Percentiles rank a stretch among this genome's conserved stretches.
phyloP scores from a whole-genome alignment of 805 yeast species.

The Nematodospora valgi region DNA sequence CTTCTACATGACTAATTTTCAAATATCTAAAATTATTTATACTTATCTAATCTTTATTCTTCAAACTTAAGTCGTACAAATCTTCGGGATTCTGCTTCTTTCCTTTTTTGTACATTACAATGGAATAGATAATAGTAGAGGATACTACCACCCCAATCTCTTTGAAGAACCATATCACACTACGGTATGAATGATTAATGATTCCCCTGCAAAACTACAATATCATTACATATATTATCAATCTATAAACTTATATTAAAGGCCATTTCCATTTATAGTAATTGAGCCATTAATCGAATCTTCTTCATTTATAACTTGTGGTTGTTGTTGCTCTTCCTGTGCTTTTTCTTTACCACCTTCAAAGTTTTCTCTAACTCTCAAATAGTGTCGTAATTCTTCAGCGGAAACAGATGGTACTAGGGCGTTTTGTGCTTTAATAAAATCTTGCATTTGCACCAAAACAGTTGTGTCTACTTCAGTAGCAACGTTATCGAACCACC shows the following conservation, averaged over 20 bases:
- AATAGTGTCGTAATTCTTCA: slow-evolving; percentile 81
- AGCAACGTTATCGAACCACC: slow-evolving; percentile 90
- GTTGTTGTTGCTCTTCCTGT: slow-evolving; percentile 6
- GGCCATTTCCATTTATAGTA: slow-evolving; percentile 4
- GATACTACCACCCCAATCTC: too few species aligned
- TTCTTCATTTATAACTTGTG: slow-evolving; percentile 4
- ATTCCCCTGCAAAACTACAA: too few species aligned
- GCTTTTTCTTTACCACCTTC: slow-evolving; percentile 60
- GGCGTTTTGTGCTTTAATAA: slow-evolving; percentile 67
- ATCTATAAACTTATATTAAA: not conserved
- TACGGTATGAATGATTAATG: too few species aligned
- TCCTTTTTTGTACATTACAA: too few species aligned
- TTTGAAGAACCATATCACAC: too few species aligned
- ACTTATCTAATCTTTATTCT: too few species aligned
- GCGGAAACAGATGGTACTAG: slow-evolving; percentile 83
- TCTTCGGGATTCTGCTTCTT: too few species aligned
- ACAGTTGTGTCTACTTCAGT: slow-evolving; percentile 64
- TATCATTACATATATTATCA: not conserved
- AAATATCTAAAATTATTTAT: too few species aligned
- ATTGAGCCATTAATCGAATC: slow-evolving; percentile 5
- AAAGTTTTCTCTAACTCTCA: slow-evolving; percentile 73
- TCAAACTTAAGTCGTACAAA: too few species aligned
- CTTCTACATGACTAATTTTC: too few species aligned
- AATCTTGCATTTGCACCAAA: slow-evolving; percentile 66
- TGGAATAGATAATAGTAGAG: too few species aligned